phyloP scores from a whole-genome alignment of 257 asterid genomes.

The Thymus mandschuricus region DNA sequence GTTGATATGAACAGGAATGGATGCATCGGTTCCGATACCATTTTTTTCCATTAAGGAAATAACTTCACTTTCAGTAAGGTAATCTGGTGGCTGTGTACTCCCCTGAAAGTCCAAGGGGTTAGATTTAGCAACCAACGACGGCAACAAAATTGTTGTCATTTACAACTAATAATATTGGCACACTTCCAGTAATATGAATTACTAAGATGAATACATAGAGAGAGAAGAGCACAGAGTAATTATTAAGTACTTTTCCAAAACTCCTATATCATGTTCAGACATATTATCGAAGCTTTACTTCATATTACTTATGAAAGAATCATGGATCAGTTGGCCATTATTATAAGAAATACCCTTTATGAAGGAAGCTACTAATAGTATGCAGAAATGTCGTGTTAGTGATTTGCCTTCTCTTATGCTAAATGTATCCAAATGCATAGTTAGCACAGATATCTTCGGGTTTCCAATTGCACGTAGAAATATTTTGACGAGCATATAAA shows the following conservation, averaged over 20 bases:
- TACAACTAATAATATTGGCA: conserved; percentile 5
- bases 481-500: not conserved
- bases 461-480: too few relatives aligned
- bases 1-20: conserved; percentile 89
- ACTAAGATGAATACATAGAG: too few relatives aligned
- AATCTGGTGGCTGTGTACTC: conserved; percentile 76
- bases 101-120: conserved; percentile 57
- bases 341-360: not conserved
- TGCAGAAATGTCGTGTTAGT: conserved; percentile 7
- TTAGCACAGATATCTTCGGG: conserved; percentile 18
- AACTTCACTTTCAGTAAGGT: conserved; percentile 86
- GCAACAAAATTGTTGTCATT: conserved; percentile 2
- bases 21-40: conserved; percentile 96
- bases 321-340: conserved; percentile 17
- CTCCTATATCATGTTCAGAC: not conserved
- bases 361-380: not conserved
- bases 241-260: not conserved
- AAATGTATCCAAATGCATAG: conserved; percentile 8
- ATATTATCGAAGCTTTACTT: not conserved
- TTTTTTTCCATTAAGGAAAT: conserved; percentile 92
- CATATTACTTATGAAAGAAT: conserved; percentile 8
- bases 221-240: too few relatives aligned
- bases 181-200: conserved; percentile 27
- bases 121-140: conserved; percentile 18
- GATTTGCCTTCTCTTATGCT: not conserved